Base-by-base conservation (phyloP, 768 basidiomycete species). In the Clitopilus hobsonii region DNA sequence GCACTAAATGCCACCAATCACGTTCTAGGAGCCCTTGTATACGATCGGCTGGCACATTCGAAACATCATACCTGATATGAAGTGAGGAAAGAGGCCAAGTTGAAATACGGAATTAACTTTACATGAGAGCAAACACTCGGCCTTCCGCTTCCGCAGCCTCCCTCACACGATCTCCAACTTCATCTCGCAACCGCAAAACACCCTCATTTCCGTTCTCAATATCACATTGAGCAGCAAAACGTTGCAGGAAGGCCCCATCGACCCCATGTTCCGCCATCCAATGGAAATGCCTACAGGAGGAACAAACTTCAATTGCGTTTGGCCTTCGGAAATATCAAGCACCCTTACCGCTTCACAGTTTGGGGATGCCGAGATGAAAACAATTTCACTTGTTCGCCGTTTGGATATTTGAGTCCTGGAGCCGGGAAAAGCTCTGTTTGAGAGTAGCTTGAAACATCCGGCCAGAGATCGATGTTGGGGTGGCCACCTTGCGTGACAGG, bases 201-300 rank as follows among this genome's bases (percentile, higher is more conserved):
- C 80, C 86, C n/a, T 78, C 70, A 53, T 79, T 80, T 1, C 77
- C 75, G 0, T 72, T 72, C 6, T 77, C 74, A 28, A 82, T 69
- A 62, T 90, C 88, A 38, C 82, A 84, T 63, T 89, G 80, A 2
- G 82, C 78, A 1, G 79, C 79, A 63, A 91, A 92, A 2, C 91
- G 83, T 67, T 93, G 91, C 18, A 93, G 65, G 65, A 93, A 91
- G 1, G 81, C 89, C 11, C 91, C 91, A 57, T 92, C 88, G 32
- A 94, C 81, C 45, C 85, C 84, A 58, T 89, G 85, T 59, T 82
- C 72, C 5, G 89, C 88, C 91, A 94, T 93, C 90, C 88, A 90
- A 60, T 81, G 78, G 65, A 89, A 89, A 65, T 91, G 89, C 30
- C 84, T 79, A 29, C 1, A 29, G 5, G 54, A 32, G 54, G 54